phyloP scores from a whole-genome alignment of 2,329 filamentous ascomycete genomes.

The Lecanosticta acicola region DNA sequence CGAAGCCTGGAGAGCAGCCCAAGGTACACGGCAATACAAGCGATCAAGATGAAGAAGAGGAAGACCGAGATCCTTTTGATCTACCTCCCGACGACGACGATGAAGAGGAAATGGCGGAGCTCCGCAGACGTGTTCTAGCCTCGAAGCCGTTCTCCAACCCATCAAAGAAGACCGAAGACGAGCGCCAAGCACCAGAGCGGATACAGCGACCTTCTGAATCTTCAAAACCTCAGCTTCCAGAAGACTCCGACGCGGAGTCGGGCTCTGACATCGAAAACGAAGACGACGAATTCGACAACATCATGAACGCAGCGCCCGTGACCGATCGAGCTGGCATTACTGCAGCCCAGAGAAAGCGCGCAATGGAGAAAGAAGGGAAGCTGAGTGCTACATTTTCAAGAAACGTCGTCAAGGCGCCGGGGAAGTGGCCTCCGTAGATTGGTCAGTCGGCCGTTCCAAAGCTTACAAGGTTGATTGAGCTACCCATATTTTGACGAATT shows the following conservation, averaged over 20 bases:
- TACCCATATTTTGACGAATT: no score
- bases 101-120: slow-evolving; percentile 87
- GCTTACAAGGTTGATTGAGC: no score
- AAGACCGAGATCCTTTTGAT: slow-evolving; percentile 62
- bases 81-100: slow-evolving; percentile 73
- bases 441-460: no score
- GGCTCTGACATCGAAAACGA: slow-evolving; percentile 63
- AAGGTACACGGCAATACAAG: slow-evolving; percentile 38
- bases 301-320: slow-evolving; percentile 84
- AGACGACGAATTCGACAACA: slow-evolving; percentile 82
- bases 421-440: slow-evolving; percentile 35
- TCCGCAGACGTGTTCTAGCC: slow-evolving; percentile 80
- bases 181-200: slow-evolving; percentile 56
- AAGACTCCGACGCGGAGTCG: slow-evolving; percentile 62
- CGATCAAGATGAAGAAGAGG: slow-evolving; percentile 41
- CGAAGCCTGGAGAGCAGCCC: slow-evolving; percentile 49
- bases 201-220: slow-evolving; percentile 52
- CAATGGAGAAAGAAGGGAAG: slow-evolving; percentile 41
- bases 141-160: slow-evolving; percentile 78
- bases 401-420: slow-evolving; percentile 44
- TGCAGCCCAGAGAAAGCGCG: slow-evolving; percentile 53
- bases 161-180: slow-evolving; percentile 31
- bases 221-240: slow-evolving; percentile 30
- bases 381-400: slow-evolving; percentile 46
- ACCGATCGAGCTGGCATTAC: slow-evolving; percentile 77